Percentiles rank a stretch among this genome's conserved stretches.
These are phyloP conservation scores for Elsinoe arachidis DNA, from an alignment of 2,329 filamentous ascomycete genomes.

Conservation along the genomic window DNA sequence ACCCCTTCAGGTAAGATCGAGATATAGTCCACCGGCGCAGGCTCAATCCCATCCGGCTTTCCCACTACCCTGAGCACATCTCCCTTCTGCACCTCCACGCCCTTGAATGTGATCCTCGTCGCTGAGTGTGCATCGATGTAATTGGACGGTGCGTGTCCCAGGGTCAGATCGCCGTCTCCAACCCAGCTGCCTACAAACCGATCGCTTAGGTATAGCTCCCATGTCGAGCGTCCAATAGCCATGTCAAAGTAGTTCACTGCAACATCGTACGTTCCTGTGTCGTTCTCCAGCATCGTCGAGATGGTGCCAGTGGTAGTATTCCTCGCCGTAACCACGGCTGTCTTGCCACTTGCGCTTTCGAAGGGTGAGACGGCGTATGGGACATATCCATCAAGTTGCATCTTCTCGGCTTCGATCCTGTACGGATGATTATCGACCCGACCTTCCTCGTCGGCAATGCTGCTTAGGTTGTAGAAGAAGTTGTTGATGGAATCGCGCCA, in stretches of 20 bases:
- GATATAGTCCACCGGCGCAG: slow-evolving; percentile 60
- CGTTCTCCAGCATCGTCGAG: slow-evolving; percentile 38
- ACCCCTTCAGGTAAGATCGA: slow-evolving; percentile 51
- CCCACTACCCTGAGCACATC: slow-evolving; percentile 50
- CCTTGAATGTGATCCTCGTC: slow-evolving; percentile 50
- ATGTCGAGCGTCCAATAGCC: slow-evolving; percentile 49
- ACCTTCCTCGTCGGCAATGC: slow-evolving; percentile 48
- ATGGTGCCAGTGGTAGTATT: slow-evolving; percentile 47
- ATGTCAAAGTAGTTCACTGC: slow-evolving; percentile 61
- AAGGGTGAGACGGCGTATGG: slow-evolving; percentile 47
- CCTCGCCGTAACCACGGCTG: slow-evolving; percentile 47
- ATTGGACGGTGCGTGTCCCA: slow-evolving; percentile 51
- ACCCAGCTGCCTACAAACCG: slow-evolving; percentile 38
- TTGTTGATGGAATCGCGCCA: slow-evolving; percentile 61
- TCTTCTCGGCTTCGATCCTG: slow-evolving; percentile 61
- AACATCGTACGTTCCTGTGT: slow-evolving; percentile 51
- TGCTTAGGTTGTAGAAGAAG: slow-evolving; percentile 55
- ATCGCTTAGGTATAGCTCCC: slow-evolving; percentile 47
- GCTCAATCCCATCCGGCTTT: slow-evolving; percentile 50
- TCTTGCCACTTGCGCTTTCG: slow-evolving; percentile 50
- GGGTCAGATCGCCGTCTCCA: slow-evolving; percentile 49
- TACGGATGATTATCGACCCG: slow-evolving; percentile 55
- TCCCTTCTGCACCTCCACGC: slow-evolving; percentile 43
- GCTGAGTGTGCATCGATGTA: slow-evolving; percentile 59
- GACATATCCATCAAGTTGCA: slow-evolving; percentile 53